Conservation (phyloP, 768 basidiomycete genomes). For the Suillus spraguei region DNA sequence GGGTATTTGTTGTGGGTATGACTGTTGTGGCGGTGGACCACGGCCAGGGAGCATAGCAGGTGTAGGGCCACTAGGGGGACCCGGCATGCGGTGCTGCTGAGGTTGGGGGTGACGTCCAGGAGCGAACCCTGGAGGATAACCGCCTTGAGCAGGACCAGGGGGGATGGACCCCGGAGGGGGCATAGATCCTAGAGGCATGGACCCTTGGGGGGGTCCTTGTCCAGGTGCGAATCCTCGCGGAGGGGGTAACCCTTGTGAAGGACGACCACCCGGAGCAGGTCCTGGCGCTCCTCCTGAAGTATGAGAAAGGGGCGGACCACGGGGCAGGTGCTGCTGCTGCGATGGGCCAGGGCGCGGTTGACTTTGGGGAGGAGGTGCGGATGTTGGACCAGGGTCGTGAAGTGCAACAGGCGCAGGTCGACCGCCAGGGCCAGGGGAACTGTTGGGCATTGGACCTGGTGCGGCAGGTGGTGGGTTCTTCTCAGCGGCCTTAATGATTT, state of each 20-base stretch:
- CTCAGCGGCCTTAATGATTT: slow-evolving; percentile 97
- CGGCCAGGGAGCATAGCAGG: slow-evolving; percentile 28
- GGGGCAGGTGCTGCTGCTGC: slow-evolving; percentile 29
- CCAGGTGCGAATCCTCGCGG: slow-evolving; percentile 43
- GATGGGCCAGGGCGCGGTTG: slow-evolving; percentile 33
- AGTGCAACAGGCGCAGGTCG: slow-evolving; percentile 63
- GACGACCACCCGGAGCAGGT: slow-evolving; percentile 34
- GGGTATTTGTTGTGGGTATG: slow-evolving; percentile 26
- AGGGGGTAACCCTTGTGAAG: slow-evolving; percentile 34
- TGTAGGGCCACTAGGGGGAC: slow-evolving; percentile 34
- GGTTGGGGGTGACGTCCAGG: slow-evolving; percentile 36
- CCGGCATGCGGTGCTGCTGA: slow-evolving; percentile 37
- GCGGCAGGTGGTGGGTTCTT: slow-evolving; percentile 61
- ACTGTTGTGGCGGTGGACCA: slow-evolving; percentile 32
- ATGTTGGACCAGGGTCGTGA: slow-evolving; percentile 60
- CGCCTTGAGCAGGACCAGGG: slow-evolving; percentile 37
- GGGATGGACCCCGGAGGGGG: slow-evolving; percentile 40
- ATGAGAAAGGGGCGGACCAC: slow-evolving; percentile 34
- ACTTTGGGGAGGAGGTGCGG: slow-evolving; percentile 22
- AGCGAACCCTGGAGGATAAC: slow-evolving; percentile 42
- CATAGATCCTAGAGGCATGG: no score
- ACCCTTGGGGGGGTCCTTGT: slow-evolving; percentile 37
- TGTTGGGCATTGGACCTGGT: slow-evolving; percentile 35
- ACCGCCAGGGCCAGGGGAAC: slow-evolving; percentile 34
- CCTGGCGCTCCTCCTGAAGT: slow-evolving; percentile 37